Evolutionary conservation across 306 rosid genomes (phyloP), one percentile per base, ranked within the genome.

Genomic region (Citrullus colocynthis): DNA sequence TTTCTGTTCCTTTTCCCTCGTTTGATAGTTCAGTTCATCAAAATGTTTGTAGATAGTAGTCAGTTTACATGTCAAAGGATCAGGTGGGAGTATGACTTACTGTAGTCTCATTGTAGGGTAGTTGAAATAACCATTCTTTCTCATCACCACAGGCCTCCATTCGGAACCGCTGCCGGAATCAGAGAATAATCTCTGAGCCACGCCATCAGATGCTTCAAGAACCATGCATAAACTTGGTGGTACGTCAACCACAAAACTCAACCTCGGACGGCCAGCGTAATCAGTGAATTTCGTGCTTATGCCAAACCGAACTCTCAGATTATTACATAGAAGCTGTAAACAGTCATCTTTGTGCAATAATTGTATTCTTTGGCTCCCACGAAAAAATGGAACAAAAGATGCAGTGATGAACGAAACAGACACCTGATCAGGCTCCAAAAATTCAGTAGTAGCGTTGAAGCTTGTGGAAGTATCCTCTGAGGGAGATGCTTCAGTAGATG

Each of bases 301-400:
- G 84, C 98, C 99, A 80, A 96, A 96, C 79, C 96, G 88, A 67
- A 96, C 93, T 89, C 85, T 96, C 88, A 92, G 66, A 84, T 57
- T 76, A 75, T 64, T n/a, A 85, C 89, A 87, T 52, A 36, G 78
- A 80, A 96, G 92, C 83, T 87, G 96, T 83, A 96, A 88, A 69
- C 80, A 80, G 66, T 51, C 82, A 41, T 91, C 92, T 45, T 84
- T 75, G 81, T 96, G 97, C 85, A 74, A 79, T 77, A 96, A 79
- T 77, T 86, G 88, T 78, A 96, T 87, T 84, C 86, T 96, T 73
- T 80, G 91, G 89, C 82, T 82, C 59, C 99, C 97, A 42, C 34
- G 80, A 66, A 65, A 80, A 20, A 69, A 72, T 21, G 89, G 88
- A 86, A 85, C 86, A 66, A 85, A 82, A 55, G 88, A 85, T 51